Conservation (phyloP, 208 protist genomes). For the Crithidia acanthocephali region DNA sequence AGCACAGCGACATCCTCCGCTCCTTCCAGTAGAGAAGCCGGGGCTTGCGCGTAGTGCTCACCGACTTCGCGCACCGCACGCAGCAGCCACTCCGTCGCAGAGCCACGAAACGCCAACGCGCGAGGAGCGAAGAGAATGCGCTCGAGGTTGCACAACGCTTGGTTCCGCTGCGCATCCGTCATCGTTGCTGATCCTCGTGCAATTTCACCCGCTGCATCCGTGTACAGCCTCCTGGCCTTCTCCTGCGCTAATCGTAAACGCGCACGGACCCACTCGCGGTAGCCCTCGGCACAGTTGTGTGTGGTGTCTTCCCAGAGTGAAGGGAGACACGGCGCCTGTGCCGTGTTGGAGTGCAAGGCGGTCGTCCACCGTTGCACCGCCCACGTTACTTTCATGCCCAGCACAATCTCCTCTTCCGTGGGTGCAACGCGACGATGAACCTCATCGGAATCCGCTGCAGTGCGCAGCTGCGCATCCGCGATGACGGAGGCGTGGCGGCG, state of each 20-base stretch:
- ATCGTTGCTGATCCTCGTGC: too few species aligned
- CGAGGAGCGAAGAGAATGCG: constrained; percentile 28
- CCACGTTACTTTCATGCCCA: constrained; percentile 46
- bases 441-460: background rate
- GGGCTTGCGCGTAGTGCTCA: constrained; percentile 5
- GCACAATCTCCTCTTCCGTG: constrained; percentile 33
- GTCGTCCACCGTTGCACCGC: constrained; percentile 37
- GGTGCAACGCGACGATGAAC: background rate
- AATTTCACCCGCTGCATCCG: background rate
- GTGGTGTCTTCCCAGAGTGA: constrained; percentile 6
- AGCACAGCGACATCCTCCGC: too few species aligned
- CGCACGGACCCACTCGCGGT: background rate
- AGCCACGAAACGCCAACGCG: constrained; percentile 25
- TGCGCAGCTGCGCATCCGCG: background rate
- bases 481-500: constrained; percentile 6
- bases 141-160: constrained; percentile 16
- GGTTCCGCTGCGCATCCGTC: background rate
- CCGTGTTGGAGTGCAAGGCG: background rate
- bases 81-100: constrained; percentile 44
- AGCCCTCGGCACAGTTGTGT: background rate
- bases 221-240: background rate
- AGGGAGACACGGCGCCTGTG: background rate
- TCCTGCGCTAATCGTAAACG: constrained; percentile 1
- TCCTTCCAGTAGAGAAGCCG: background rate
- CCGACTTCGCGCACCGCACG: constrained; percentile 41